Evolutionary conservation across 1,284 basidiomycete genomes (phyloP).

Genomic region (Trichosporon faecale): DNA sequence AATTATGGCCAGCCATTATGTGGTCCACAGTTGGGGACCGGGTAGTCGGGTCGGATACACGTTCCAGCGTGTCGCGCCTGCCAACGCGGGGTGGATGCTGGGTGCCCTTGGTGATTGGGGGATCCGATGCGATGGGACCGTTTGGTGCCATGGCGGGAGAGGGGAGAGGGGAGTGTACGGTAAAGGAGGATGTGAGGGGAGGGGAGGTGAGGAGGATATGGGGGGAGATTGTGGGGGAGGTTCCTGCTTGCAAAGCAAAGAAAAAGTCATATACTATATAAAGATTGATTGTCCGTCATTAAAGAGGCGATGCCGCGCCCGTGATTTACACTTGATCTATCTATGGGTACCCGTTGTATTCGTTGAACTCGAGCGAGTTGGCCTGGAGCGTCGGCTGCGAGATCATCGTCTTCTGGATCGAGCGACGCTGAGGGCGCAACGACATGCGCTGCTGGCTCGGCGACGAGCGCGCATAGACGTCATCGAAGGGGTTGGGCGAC

Average conservation of each 20-base stretch:
- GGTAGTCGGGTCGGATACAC: not conserved
- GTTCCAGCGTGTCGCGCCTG: slow-evolving; percentile 11
- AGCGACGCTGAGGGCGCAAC: slow-evolving; percentile 25
- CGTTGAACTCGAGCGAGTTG: slow-evolving; percentile 51
- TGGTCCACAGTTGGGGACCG: not conserved
- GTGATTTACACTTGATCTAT: slow-evolving; percentile 7
- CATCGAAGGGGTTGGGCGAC: slow-evolving; percentile 50
- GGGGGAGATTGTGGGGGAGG: no score
- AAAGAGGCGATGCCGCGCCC: slow-evolving; percentile 7
- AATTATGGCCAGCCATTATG: not conserved
- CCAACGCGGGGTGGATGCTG: slow-evolving; percentile 1
- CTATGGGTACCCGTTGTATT: slow-evolving; percentile 28
- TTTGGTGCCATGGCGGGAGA: not conserved
- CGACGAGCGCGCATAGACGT: slow-evolving; percentile 42
- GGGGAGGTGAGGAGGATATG: not conserved
- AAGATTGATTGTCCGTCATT: slow-evolving; percentile 11
- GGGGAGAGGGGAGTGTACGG: not conserved
- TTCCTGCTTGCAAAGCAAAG: not conserved
- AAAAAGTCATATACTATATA: slow-evolving; percentile 11
- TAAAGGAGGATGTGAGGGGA: not conserved
- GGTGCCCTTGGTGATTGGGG: not conserved
- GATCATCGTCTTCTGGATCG: slow-evolving; percentile 50
- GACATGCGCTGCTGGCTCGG: slow-evolving; percentile 22
- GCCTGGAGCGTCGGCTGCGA: slow-evolving; percentile 50
- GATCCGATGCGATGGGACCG: not conserved